Conservation (phyloP, 2,329 filamentous ascomycete species). For the Nothophaeocryptopus gaeumannii region DNA sequence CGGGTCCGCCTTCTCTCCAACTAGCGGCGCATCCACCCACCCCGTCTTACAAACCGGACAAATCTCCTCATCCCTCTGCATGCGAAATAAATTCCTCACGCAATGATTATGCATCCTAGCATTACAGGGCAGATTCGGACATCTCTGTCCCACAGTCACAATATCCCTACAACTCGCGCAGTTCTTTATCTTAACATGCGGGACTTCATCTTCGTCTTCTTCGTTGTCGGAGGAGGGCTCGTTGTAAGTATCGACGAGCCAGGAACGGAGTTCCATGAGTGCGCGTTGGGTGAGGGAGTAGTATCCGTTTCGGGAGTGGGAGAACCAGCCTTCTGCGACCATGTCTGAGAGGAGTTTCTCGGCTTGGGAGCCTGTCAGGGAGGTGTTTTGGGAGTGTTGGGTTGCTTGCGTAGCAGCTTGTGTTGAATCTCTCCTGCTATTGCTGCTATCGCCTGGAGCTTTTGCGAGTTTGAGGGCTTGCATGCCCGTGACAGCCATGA, state of each 20-base stretch:
- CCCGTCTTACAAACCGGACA: conserved; percentile 60
- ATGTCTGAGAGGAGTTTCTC: conserved; percentile 68
- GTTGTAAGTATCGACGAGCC: conserved; percentile 89
- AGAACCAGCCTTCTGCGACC: conserved; percentile 79
- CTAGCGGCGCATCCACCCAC: conserved; percentile 52
- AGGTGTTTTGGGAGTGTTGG: conserved; percentile 19
- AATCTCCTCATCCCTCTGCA: conserved; percentile 53
- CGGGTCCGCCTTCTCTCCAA: conserved; percentile 51
- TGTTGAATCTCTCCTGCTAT: conserved; percentile 31
- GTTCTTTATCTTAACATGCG: conserved; percentile 72
- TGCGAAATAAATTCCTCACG: conserved; percentile 68
- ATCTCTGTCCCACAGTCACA: conserved; percentile 79
- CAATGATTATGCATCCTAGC: conserved; percentile 76
- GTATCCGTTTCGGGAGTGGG: conserved; percentile 50
- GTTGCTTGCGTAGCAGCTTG: conserved; percentile 20
- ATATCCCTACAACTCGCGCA: conserved; percentile 89
- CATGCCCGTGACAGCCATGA: conserved; percentile 76
- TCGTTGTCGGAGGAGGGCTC: conserved; percentile 62
- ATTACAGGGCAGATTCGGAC: conserved; percentile 64
- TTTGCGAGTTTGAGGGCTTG: conserved; percentile 70
- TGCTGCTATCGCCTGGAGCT: conserved; percentile 32
- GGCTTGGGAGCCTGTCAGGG: conserved; percentile 73
- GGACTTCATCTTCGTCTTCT: conserved; percentile 40
- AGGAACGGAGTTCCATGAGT: conserved; percentile 78
- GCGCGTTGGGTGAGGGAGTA: conserved; percentile 74